Base-by-base conservation (phyloP, 2,329 filamentous ascomycete species). In the Aureobasidium mangrovei region DNA sequence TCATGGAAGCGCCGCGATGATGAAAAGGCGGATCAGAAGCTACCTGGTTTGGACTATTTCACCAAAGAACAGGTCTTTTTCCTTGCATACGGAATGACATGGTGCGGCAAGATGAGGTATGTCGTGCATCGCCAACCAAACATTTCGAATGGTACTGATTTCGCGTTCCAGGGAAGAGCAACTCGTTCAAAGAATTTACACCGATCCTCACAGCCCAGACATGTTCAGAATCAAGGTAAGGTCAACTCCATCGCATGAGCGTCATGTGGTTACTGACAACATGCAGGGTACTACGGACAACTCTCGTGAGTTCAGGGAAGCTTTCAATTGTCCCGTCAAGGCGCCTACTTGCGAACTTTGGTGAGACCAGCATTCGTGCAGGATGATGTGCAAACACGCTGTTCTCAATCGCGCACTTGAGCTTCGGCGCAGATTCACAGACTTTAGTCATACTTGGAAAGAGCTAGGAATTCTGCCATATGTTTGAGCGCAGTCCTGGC, bases 21-120 rank as follows among this genome's bases (percentile, higher is more conserved):
- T 2, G 69, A 75, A 36, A 74, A 72, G n/a, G 72, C 77, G 0
- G 77, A 78, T 56, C 62, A 74, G 62, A 65, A 74, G 38, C 73
- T 87, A 12, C 83, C 82, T 0, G 84, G 84, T 0, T 65, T 88
- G 5, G 74, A 80, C 3, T 60, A 70, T 24, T 86, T 86, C 58
- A 79, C 78, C 0, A 80, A 83, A 57, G 83, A 86, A 58, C 83
- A 87, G 66, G 67, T 87, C 3, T 88, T 87, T 70, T 87, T 86
- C 62, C 73, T 87, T 31, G 53, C 53, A 29, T 55, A 55, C 18
- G 53, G 53, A 18, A 45, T 49, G 31, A 55, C 77, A 69, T 87
- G 82, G 82, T 88, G 85, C 64, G 77, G 79, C 35, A 85, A 85
- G 71, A 76, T 70, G 49, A 53, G 49, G 48, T 52, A 43, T 38